phyloP scores from a whole-genome alignment of 1,284 basidiomycete species.

The Ceratobasidium sp. region DNA sequence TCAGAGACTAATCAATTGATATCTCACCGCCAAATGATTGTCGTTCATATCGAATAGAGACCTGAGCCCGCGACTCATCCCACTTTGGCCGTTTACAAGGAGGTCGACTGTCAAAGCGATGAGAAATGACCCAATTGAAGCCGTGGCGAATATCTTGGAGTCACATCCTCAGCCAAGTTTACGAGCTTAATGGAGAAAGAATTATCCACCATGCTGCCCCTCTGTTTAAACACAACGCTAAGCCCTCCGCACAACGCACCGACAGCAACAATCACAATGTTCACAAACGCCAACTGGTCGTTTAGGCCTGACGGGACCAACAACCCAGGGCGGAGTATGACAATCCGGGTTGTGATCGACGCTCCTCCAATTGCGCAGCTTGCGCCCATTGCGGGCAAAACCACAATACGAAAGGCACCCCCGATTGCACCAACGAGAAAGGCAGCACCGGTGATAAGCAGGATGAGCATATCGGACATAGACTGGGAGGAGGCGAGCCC shows the following conservation, averaged over 20 bases:
- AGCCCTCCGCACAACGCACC: constrained; percentile 22
- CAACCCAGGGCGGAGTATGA: constrained; percentile 37
- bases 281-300: constrained; percentile 33
- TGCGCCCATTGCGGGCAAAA: constrained; percentile 25
- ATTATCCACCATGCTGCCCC: constrained; percentile 27
- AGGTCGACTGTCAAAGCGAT: constrained; percentile 29
- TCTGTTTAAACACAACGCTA: constrained; percentile 37
- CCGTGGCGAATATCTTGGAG: constrained; percentile 33
- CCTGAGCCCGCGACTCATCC: constrained; percentile 40
- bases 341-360: constrained; percentile 15
- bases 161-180: not conserved
- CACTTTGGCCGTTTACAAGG: constrained; percentile 33
- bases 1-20: not conserved
- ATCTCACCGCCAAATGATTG: constrained; percentile 38
- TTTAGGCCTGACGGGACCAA: constrained; percentile 33
- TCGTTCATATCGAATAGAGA: constrained; percentile 41
- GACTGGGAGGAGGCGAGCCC: constrained; percentile 37
- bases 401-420: constrained; percentile 27
- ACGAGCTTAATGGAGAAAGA: not conserved
- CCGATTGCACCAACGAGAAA: constrained; percentile 30
- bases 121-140: constrained; percentile 31
- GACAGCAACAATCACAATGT: constrained; percentile 26
- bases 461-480: constrained; percentile 38
- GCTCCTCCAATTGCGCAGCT: constrained; percentile 31
- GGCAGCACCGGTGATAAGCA: constrained; percentile 36